Conservation (phyloP, 228 moss, liverwort and hornwort genomes). For the Sphagnum fallax region DNA sequence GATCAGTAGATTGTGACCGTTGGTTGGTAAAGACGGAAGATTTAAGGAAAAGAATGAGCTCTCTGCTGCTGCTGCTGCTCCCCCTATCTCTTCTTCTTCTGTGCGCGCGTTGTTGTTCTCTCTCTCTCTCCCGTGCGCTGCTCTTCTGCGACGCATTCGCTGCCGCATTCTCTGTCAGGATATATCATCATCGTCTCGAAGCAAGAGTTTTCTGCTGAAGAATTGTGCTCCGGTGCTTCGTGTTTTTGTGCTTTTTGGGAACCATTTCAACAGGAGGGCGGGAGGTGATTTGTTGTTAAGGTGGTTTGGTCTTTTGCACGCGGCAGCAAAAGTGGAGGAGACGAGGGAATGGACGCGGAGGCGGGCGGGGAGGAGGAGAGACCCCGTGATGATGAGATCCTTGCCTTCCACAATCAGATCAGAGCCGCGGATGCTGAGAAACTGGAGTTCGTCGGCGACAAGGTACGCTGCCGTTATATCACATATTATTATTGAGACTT, state of each 20-base stretch:
- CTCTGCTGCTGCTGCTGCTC: too few relatives aligned
- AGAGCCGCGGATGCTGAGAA: slow-evolving; percentile 94
- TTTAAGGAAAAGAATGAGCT: too few relatives aligned
- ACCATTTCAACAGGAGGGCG: background rate
- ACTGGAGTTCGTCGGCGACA: slow-evolving; percentile 94
- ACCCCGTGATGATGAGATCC: slow-evolving; percentile 98
- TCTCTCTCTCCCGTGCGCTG: too few relatives aligned
- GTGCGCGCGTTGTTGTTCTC: too few relatives aligned
- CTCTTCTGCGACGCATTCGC: too few relatives aligned
- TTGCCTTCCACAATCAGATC: slow-evolving; percentile 87
- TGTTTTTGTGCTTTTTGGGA: background rate
- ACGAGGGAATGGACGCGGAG: slow-evolving; percentile 62
- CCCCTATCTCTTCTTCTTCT: too few relatives aligned
- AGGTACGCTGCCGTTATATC: slow-evolving; percentile 34
- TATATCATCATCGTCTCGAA: too few relatives aligned
- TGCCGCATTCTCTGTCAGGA: too few relatives aligned
- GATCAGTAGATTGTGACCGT: too few relatives aligned
- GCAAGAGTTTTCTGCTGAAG: too few relatives aligned
- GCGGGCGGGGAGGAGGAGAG: slow-evolving; percentile 65
- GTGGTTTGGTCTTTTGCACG: background rate
- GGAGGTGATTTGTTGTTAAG: background rate
- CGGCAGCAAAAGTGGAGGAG: slow-evolving; percentile 23
- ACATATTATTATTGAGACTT: background rate
- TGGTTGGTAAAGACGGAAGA: too few relatives aligned
- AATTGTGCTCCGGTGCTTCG: background rate